Percentiles rank a stretch among this genome's conserved stretches.
These are phyloP conservation scores for Ilyonectria mors-panacis DNA, from an alignment of 2,329 filamentous ascomycete genomes.

Conservation along the genomic window DNA sequence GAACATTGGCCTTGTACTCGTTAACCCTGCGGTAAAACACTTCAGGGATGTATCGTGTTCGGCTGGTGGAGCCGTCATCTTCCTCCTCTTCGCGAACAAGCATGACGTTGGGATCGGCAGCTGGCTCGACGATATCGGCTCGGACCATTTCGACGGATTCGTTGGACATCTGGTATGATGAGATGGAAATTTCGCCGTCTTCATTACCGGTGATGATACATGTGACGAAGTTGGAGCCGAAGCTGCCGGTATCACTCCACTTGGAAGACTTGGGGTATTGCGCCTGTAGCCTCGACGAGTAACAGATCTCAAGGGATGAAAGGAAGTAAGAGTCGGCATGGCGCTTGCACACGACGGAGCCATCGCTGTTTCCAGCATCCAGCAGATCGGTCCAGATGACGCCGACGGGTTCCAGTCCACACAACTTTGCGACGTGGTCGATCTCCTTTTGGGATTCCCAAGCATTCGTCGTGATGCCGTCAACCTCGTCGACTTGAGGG, in stretches of 20 bases:
- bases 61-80: constrained; percentile 77
- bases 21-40: constrained; percentile 97
- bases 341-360: constrained; percentile 92
- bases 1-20: constrained; percentile 95
- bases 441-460: constrained; percentile 90
- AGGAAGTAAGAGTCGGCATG: constrained; percentile 96
- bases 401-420: constrained; percentile 89
- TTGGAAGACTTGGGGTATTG: constrained; percentile 92
- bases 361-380: constrained; percentile 85
- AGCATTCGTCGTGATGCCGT: constrained; percentile 86
- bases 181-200: constrained; percentile 87
- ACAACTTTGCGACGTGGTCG: constrained; percentile 84
- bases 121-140: constrained; percentile 95
- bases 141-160: constrained; percentile 97
- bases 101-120: constrained; percentile 93
- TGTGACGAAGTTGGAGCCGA: constrained; percentile 97
- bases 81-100: constrained; percentile 94
- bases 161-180: constrained; percentile 95
- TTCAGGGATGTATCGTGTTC: constrained; percentile 92
- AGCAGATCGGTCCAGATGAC: constrained; percentile 96
- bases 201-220: constrained; percentile 96
- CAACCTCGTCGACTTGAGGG: constrained; percentile 89
- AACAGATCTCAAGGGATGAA: constrained; percentile 91
- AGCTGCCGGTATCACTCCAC: constrained; percentile 95
- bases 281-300: constrained; percentile 89